Base-by-base conservation (phyloP, 768 basidiomycete genomes). In the Astraeus odoratus region DNA sequence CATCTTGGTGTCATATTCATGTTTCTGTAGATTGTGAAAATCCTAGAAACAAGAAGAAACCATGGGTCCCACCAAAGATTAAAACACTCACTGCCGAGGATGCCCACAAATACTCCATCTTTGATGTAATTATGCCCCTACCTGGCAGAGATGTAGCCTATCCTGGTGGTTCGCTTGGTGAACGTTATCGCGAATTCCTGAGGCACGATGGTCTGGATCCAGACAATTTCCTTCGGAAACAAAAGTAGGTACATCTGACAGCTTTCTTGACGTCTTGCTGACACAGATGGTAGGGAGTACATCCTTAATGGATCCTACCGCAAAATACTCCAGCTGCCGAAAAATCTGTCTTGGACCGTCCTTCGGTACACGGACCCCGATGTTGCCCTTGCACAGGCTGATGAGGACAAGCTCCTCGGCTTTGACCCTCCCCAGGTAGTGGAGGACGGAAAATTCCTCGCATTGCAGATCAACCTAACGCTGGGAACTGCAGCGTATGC, bases 81-180 rank as follows among this genome's bases (percentile, higher is more conserved):
- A 91, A 86, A 65, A 80, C 81, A 3, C 65, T 99, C 43, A 81
- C 81, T 0, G 78, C 79, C 52, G 85, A 75, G 15, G 90, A 97
- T 60, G 63, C 92, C 37, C 70, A 79, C 56, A 80, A 85, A 46
- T 86, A 93, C 65, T 78, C 82, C 13, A 90, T 98, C 50, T 90
- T 91, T 57, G 95, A 99, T 64, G 87, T 98, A 45, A 79, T 98
- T 50, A 90, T 98, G 83, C 94, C 96, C n/a, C 69, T 98, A 16
- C 94, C 96, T 23, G 96, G 96, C 3, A 91, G 81, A 51, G 90
- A 95, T 57, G 90, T 98, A 16, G 84, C 85, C 26, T 97, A 90
- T 61, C 96, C 96, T 0, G 86, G 83, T 3, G 93, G 93, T 10
- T 54, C 70, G 16, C 77, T 97, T n/a, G 91, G 93, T 20, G 84